These are phyloP conservation scores for Lentithecium fluviatile DNA, from an alignment of 495 filamentous ascomycete genomes.

Conservation along the genomic window DNA sequence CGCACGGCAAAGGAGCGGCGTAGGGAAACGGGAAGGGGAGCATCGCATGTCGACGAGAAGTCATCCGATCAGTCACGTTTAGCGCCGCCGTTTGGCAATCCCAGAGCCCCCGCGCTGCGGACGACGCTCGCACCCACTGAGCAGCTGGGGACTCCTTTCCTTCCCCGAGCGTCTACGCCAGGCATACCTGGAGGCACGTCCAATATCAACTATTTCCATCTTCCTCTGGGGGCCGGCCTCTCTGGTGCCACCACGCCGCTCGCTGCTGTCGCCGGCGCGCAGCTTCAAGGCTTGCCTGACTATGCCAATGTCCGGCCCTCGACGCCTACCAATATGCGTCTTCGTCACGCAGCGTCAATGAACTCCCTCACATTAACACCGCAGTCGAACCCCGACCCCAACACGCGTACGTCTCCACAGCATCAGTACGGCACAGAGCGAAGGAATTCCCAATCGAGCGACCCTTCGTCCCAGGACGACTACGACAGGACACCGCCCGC, in stretches of 20 bases:
- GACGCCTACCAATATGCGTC: slow-evolving; percentile 24
- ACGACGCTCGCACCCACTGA: slow-evolving; percentile 28
- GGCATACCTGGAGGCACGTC: slow-evolving; percentile 83
- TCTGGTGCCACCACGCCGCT: slow-evolving; percentile 86
- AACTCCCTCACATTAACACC: slow-evolving; percentile 41
- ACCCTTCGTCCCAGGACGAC: slow-evolving; percentile 9
- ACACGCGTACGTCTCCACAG: slow-evolving; percentile 41
- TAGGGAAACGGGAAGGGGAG: slow-evolving; percentile 4
- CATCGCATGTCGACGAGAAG: slow-evolving; percentile 4
- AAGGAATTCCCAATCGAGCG: slow-evolving; percentile 22
- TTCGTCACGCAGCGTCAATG: slow-evolving; percentile 35
- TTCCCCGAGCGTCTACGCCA: slow-evolving; percentile 65
- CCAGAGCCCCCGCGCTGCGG: slow-evolving; percentile 32
- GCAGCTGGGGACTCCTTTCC: slow-evolving; percentile 46
- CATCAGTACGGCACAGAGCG: slow-evolving; percentile 30
- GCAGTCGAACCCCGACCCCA: slow-evolving; percentile 36
- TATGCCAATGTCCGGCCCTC: slow-evolving; percentile 24
- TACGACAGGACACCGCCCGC: slow-evolving; percentile 32
- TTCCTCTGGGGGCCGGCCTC: slow-evolving; percentile 72
- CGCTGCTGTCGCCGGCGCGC: slow-evolving; percentile 74
- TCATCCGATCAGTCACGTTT: slow-evolving; percentile 6
- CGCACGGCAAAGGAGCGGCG: slow-evolving; percentile 29
- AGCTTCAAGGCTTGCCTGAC: slow-evolving; percentile 54
- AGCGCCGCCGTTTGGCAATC: slow-evolving; percentile 25
- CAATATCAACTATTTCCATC: slow-evolving; percentile 87